Conservation (phyloP, 441 rosid species). For the Pelargonium australe region DNA sequence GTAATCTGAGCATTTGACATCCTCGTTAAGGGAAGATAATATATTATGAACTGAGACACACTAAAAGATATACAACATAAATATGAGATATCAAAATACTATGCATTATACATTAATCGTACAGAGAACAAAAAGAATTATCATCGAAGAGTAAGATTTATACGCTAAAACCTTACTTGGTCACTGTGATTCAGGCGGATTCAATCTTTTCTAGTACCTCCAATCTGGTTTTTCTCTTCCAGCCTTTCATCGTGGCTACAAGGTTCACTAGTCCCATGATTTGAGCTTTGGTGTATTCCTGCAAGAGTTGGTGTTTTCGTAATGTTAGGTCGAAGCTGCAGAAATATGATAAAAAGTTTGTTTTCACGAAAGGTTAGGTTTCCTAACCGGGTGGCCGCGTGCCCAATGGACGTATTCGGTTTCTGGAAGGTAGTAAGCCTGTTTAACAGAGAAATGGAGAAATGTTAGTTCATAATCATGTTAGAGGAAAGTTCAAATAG, state of each 20-base stretch:
- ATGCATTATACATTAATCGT: slow-evolving; percentile 28
- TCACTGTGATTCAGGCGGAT: slow-evolving; percentile 18
- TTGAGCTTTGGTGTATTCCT: slow-evolving; percentile 81
- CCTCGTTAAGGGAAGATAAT: neutral
- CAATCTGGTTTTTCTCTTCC: slow-evolving; percentile 89
- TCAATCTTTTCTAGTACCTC: slow-evolving; percentile 85
- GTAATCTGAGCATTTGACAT: neutral
- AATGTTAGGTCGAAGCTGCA: neutral
- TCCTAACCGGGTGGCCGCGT: slow-evolving; percentile 84
- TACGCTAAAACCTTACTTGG: slow-evolving; percentile 20
- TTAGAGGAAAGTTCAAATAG: neutral
- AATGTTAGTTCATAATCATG: slow-evolving; percentile 6
- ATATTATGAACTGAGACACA: slow-evolving; percentile 20
- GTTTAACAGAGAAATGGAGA: slow-evolving; percentile 19
- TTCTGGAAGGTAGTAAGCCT: slow-evolving; percentile 96
- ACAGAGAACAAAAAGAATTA: slow-evolving; percentile 12
- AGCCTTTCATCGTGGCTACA: slow-evolving; percentile 86
- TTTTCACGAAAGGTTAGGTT: neutral
- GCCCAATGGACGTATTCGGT: slow-evolving; percentile 97
- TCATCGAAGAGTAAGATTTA: neutral
- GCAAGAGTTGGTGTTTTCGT: slow-evolving; percentile 12
- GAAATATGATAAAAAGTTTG: neutral
- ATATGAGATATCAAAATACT: slow-evolving; percentile 19
- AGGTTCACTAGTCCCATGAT: slow-evolving; percentile 75
- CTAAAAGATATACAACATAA: slow-evolving; percentile 33